Percentiles rank a stretch among this genome's conserved stretches.
Evolutionary conservation across 2,329 filamentous ascomycete species (phyloP).

Genomic region (Aspergillus uvarum): DNA sequence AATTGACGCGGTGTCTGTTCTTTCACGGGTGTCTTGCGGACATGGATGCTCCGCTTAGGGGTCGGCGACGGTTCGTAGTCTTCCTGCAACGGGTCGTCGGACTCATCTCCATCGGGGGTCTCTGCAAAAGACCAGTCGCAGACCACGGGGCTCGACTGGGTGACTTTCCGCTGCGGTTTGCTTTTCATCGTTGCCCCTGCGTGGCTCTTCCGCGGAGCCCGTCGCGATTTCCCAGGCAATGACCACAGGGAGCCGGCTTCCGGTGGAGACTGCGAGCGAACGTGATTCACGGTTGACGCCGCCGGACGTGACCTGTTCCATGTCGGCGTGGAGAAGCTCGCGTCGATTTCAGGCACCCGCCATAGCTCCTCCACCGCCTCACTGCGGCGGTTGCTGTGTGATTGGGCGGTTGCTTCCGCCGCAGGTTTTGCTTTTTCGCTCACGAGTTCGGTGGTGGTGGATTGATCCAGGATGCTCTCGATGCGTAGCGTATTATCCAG

Average conservation of each 20-base stretch:
- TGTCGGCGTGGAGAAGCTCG: conserved; percentile 26
- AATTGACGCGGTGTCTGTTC: conserved; percentile 3
- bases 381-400: conserved; percentile 10
- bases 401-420: conserved; percentile 18
- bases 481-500: conserved; percentile 20
- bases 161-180: conserved; percentile 23
- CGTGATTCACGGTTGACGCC: conserved; percentile 11
- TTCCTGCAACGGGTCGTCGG: conserved; percentile 46
- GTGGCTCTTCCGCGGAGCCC: conserved; percentile 22
- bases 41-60: conserved; percentile 23
- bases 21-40: conserved; percentile 19
- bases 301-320: conserved; percentile 20
- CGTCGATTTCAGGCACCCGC: conserved; percentile 33
- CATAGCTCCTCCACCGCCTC: conserved; percentile 28
- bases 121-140: conserved; percentile 41
- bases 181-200: conserved; percentile 20
- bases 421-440: conserved; percentile 22
- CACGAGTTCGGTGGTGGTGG: conserved; percentile 7
- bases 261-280: conserved; percentile 34
- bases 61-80: conserved; percentile 32
- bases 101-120: conserved; percentile 37
- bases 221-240: conserved; percentile 23
- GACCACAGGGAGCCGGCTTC: conserved; percentile 41
- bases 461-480: conserved; percentile 10
- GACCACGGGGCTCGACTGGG: conserved; percentile 29